Conservation (phyloP, 106 monocot genomes). For the Phalaenopsis equestris region DNA sequence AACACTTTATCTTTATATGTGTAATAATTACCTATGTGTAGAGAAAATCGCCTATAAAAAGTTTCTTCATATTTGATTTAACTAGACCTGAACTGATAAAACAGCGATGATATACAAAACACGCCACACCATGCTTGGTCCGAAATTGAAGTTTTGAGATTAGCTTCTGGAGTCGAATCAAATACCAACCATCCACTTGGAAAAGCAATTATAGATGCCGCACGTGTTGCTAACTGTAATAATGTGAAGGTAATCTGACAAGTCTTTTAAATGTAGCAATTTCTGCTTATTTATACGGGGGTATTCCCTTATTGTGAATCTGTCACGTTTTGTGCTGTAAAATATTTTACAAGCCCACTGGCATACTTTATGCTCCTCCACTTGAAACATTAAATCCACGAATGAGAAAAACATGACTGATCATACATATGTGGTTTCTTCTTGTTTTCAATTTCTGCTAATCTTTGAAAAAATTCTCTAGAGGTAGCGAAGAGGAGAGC, state of each 20-base stretch:
- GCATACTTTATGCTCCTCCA: not conserved
- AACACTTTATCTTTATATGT: not conserved
- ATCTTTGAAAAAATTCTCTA: not conserved
- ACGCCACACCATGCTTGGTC: conserved; percentile 21
- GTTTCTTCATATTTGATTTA: not conserved
- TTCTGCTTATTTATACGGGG: not conserved
- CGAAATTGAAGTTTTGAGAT: conserved; percentile 68
- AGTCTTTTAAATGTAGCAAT: not conserved
- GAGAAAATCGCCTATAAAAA: not conserved
- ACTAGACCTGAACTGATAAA: conserved; percentile 11
- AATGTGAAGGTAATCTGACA: conserved; percentile 46
- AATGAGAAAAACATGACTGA: not conserved
- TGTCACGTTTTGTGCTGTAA: not conserved
- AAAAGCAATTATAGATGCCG: conserved; percentile 89
- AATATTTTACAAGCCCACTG: not conserved
- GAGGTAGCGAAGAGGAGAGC: no score
- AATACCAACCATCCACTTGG: conserved; percentile 96
- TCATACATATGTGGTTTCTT: not conserved
- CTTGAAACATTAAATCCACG: not conserved
- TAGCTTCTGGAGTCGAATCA: conserved; percentile 90
- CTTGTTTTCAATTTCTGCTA: not conserved
- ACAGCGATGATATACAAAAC: conserved; percentile 15
- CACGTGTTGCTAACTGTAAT: conserved; percentile 46
- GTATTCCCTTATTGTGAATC: not conserved
- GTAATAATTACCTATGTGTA: not conserved